Evolutionary conservation across 2,329 filamentous ascomycete genomes (phyloP).

Genomic region (Aspergillus intermedius): DNA sequence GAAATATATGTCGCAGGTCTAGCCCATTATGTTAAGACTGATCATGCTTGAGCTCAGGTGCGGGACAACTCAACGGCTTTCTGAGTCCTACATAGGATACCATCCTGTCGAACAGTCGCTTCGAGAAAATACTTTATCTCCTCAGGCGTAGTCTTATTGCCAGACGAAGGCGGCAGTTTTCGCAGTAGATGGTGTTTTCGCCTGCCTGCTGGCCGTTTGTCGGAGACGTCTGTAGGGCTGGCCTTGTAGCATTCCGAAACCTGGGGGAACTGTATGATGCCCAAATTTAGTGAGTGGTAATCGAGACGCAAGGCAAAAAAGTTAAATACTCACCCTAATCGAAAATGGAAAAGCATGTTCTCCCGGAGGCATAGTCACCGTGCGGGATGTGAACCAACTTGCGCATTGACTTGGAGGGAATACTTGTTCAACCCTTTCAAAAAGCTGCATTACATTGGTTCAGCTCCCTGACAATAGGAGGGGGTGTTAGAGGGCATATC

Average conservation of each 20-base stretch:
- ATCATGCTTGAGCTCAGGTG: not conserved
- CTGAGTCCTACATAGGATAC: slow-evolving; percentile 1
- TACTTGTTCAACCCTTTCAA: slow-evolving; percentile 3
- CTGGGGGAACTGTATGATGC: slow-evolving; percentile 6
- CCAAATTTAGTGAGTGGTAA: not conserved
- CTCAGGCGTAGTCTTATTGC: not conserved
- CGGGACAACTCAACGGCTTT: slow-evolving; percentile 6
- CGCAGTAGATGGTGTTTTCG: slow-evolving; percentile 5
- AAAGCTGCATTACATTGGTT: slow-evolving; percentile 3
- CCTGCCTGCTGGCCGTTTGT: not conserved
- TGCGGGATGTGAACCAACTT: not conserved
- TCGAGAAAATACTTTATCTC: slow-evolving; percentile 10
- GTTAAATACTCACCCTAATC: slow-evolving; percentile 3
- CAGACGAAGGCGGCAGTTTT: slow-evolving; percentile 9
- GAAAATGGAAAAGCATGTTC: slow-evolving; percentile 8
- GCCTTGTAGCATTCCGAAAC: slow-evolving; percentile 10
- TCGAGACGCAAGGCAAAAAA: too few species aligned
- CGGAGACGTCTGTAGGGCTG: not conserved
- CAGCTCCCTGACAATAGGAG: too few species aligned
- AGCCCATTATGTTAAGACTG: not conserved
- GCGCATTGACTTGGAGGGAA: slow-evolving; percentile 6
- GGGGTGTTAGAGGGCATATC: slow-evolving; percentile 1
- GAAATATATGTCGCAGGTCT: slow-evolving; percentile 1
- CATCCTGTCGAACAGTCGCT: slow-evolving; percentile 2
- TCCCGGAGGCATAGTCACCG: slow-evolving; percentile 2